Evolutionary conservation across 2,329 filamentous ascomycete species (phyloP), one percentile per base, ranked within the genome.

Genomic region (Xylaria sp.): DNA sequence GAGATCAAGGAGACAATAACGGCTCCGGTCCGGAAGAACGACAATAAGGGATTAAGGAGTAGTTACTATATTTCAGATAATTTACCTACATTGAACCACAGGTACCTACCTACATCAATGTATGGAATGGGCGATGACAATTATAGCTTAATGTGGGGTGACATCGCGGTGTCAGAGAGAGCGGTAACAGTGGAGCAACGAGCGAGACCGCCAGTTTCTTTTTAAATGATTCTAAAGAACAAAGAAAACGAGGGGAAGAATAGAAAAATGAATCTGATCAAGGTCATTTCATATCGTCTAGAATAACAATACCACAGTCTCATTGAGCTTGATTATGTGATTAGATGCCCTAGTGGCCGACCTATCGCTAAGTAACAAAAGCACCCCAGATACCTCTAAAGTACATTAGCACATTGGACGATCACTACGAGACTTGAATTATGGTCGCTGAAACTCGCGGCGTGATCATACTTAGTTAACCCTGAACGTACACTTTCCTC

Each of bases 1-100:
- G 62, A 64, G 61, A 52, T 66, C 70, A 70, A 66, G 60, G 20
- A 62, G 59, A 62, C 23, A 64, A 52, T 55, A 54, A 43, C 58
- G 41, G 48, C 33, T 33, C 28, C 51, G 55, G 23, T 43, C 55
- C 54, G 54, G 67, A 43, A 54, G 54, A 33, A 15, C 62, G 46
- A 51, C 57, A 57, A 57, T 58, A 46, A 51, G 31, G 31, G 31
- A 56, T 36, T 18, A 49, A n/a, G 4, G 18, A 58, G 54, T 25
- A 52, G 36, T 48, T 55, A 20, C 56, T n/a, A 36, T 7, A 46
- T 51, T 55, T 62, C 23, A 43, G 13, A 58, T 6, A n/a, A 23
- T 48, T 7, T 41, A 28, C 48, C 43, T 39, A 41, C 12, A 15
- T 10, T 36, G 52, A 33, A n/a, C 10, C 18, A 1, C 28, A 20